Percentiles rank a stretch among this genome's conserved stretches.
Conservation (phyloP, 805 yeast species). For the Saccharomycopsis fibuligera region DNA sequence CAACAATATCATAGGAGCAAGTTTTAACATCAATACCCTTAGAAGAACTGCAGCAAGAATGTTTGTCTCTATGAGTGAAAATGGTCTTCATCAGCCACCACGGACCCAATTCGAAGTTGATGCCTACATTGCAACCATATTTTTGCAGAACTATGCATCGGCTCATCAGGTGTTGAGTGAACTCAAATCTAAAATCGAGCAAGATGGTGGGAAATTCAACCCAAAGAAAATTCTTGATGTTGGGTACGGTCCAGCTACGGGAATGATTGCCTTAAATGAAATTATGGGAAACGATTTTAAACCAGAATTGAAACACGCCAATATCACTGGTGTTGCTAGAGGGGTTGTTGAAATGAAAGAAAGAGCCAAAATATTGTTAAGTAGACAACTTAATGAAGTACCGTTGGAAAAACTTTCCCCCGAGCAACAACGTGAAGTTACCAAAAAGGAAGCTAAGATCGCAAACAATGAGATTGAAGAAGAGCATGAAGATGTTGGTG, state of each 20-base stretch:
- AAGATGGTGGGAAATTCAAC: conserved; percentile 35
- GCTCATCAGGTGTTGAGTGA: conserved; percentile 61
- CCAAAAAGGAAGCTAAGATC: conserved; percentile 18
- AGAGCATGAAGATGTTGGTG: conserved; percentile 6
- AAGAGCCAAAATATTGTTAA: conserved; percentile 69
- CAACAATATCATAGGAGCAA: conserved; percentile 53
- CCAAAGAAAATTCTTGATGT: conserved; percentile 71
- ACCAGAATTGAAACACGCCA: conserved; percentile 63
- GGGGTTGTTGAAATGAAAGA: conserved; percentile 78
- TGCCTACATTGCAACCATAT: conserved; percentile 72
- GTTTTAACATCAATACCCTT: conserved; percentile 52
- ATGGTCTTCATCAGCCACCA: conserved; percentile 47
- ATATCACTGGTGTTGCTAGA: conserved; percentile 54
- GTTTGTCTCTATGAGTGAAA: conserved; percentile 44
- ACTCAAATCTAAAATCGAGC: conserved; percentile 48
- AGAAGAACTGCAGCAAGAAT: conserved; percentile 55
- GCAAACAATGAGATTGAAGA: conserved; percentile 14
- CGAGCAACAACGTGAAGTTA: conserved; percentile 12
- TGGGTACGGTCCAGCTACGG: conserved; percentile 90
- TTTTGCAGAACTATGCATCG: conserved; percentile 76
- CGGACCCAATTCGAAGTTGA: conserved; percentile 53
- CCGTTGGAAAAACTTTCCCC: conserved; percentile 25
- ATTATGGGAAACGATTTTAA: conserved; percentile 59
- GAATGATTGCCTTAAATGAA: conserved; percentile 83
- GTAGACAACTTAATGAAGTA: conserved; percentile 56